Conservation (phyloP, 116 monocot species). For the Posidonia oceanica region DNA sequence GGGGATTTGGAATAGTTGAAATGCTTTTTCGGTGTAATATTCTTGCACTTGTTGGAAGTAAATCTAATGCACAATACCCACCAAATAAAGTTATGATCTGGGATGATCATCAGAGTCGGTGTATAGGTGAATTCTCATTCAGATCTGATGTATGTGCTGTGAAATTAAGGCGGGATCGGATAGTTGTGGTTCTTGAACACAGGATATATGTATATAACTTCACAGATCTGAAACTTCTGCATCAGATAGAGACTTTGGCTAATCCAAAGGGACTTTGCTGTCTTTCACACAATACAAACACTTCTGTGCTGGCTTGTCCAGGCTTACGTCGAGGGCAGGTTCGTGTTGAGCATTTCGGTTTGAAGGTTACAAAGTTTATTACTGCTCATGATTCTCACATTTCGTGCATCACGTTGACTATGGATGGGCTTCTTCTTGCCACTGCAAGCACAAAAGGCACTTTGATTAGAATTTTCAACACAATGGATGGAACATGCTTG, state of each 20-base stretch:
- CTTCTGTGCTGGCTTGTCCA: constrained; percentile 51
- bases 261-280: constrained; percentile 66
- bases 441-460: constrained; percentile 67
- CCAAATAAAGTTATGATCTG: constrained; percentile 63
- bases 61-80: constrained; percentile 39
- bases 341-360: constrained; percentile 46
- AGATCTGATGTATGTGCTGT: constrained; percentile 48
- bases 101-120: constrained; percentile 54
- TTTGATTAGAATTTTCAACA: constrained; percentile 70
- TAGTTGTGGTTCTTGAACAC: constrained; percentile 57
- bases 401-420: constrained; percentile 44
- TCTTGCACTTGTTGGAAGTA: constrained; percentile 52
- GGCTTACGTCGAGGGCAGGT: constrained; percentile 49
- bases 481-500: constrained; percentile 50
- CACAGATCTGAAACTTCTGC: constrained; percentile 37
- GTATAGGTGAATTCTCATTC: constrained; percentile 50
- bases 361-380: constrained; percentile 47
- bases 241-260: constrained; percentile 44
- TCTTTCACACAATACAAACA: constrained; percentile 38
- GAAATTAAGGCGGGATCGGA: constrained; percentile 31
- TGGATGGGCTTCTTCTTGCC: constrained; percentile 63
- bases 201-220: constrained; percentile 55
- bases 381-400: constrained; percentile 52
- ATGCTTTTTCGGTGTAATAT: constrained; percentile 55
- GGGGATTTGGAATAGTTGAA: constrained; percentile 46